phyloP scores from a whole-genome alignment of 2,329 filamentous ascomycete genomes.

The Xylariaceae sp. region DNA sequence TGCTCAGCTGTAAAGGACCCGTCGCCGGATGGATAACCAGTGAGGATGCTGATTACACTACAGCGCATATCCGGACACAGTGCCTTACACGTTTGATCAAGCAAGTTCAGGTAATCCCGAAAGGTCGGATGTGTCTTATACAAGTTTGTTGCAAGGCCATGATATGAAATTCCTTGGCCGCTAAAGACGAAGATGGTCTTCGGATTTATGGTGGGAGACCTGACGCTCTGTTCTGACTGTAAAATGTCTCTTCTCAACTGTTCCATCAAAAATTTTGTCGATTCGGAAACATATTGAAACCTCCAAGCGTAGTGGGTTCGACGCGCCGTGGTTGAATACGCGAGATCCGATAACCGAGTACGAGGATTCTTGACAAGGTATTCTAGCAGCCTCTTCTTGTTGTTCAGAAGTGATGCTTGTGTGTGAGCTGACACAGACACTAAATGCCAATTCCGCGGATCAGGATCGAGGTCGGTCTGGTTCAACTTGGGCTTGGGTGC shows the following conservation, averaged over 20 bases:
- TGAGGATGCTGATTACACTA: constrained; percentile 37
- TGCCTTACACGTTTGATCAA: constrained; percentile 5
- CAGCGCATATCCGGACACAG: constrained; percentile 18
- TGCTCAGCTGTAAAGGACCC: constrained; percentile 26
- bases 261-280: constrained; percentile 8
- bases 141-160: constrained; percentile 14
- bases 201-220: background rate
- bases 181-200: constrained; percentile 20
- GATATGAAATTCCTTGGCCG: constrained; percentile 21
- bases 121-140: constrained; percentile 21
- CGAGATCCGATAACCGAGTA: constrained; percentile 39
- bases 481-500: constrained; percentile 31
- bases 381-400: constrained; percentile 37
- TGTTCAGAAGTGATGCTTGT: constrained; percentile 32
- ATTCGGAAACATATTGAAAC: constrained; percentile 5
- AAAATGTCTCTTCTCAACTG: constrained; percentile 2
- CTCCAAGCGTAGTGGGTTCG: constrained; percentile 30
- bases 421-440: constrained; percentile 45
- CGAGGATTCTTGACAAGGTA: constrained; percentile 39
- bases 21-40: constrained; percentile 21
- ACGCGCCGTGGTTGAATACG: constrained; percentile 52
- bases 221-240: background rate
- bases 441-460: constrained; percentile 39
- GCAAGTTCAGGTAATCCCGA: background rate
- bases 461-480: constrained; percentile 21